phyloP scores from a whole-genome alignment of 192 early-diverging fungal species.

The Dissophora globulifera region DNA sequence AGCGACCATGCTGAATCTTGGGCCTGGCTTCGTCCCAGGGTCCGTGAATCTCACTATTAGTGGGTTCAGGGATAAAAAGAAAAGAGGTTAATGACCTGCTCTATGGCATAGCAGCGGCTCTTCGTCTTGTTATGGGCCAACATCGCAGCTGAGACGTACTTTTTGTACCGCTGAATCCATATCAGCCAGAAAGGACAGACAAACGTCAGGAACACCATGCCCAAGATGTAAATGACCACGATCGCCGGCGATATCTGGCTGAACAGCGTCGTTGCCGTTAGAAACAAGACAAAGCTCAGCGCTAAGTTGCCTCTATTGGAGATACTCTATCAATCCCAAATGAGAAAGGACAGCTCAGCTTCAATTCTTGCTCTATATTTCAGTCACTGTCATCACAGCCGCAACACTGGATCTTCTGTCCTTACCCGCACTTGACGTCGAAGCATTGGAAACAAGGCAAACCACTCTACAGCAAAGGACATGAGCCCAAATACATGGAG shows the following conservation, averaged over 20 bases:
- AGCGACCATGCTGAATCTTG: constrained; percentile 66
- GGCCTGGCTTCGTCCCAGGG: constrained; percentile 97
- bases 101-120: background rate
- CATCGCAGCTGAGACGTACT: constrained; percentile 65
- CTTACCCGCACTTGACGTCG: constrained; percentile 79
- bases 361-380: no score
- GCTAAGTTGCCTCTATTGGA: constrained; percentile 59
- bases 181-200: constrained; percentile 93
- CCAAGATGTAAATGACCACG: constrained; percentile 72
- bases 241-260: constrained; percentile 75
- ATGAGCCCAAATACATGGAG: constrained; percentile 89
- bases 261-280: constrained; percentile 72
- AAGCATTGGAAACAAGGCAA: constrained; percentile 95
- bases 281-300: constrained; percentile 67
- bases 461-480: constrained; percentile 89
- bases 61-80: background rate
- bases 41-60: constrained; percentile 88
- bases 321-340: constrained; percentile 26
- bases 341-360: background rate
- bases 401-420: no score
- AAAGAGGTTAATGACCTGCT: background rate
- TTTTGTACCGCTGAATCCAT: constrained; percentile 95
- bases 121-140: background rate
- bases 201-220: constrained; percentile 84
- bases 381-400: no score